A percentile compares a stretch with the other conserved stretches of the same genome.
These are phyloP conservation scores for Eragrostis tef DNA, from an alignment of 202 grass and related monocot species.

Conservation along the genomic window DNA sequence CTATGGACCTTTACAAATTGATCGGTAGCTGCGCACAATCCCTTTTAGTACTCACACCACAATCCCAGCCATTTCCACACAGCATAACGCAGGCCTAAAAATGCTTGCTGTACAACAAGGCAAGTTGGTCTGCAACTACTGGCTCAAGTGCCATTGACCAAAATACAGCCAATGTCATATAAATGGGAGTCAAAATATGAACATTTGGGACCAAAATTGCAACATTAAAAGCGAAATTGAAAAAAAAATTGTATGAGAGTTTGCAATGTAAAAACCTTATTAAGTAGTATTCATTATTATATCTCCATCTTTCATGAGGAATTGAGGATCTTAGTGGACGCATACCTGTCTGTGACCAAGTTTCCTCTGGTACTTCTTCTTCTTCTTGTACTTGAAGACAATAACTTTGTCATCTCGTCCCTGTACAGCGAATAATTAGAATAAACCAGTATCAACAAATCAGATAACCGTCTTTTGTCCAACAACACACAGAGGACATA, in stretches of 20 bases:
- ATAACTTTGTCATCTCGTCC: constrained; percentile 87
- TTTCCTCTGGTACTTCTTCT: constrained; percentile 96
- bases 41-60: neutral
- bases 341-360: constrained; percentile 88
- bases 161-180: constrained; percentile 16
- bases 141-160: neutral
- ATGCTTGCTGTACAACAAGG: constrained; percentile 12
- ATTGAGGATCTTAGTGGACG: neutral
- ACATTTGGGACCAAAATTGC: neutral
- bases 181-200: neutral
- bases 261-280: no score
- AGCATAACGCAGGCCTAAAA: neutral
- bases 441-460: constrained; percentile 34
- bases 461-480: neutral
- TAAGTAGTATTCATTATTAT: no score
- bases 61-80: neutral
- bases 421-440: constrained; percentile 58
- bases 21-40: neutral
- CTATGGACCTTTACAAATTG: neutral
- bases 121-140: neutral
- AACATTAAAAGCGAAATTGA: no score
- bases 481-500: constrained; percentile 29
- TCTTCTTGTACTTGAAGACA: constrained; percentile 88
- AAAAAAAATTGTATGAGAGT: no score
- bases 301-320: no score